Conservation (phyloP, 257 asterid genomes). For the Buddleja alternifolia region DNA sequence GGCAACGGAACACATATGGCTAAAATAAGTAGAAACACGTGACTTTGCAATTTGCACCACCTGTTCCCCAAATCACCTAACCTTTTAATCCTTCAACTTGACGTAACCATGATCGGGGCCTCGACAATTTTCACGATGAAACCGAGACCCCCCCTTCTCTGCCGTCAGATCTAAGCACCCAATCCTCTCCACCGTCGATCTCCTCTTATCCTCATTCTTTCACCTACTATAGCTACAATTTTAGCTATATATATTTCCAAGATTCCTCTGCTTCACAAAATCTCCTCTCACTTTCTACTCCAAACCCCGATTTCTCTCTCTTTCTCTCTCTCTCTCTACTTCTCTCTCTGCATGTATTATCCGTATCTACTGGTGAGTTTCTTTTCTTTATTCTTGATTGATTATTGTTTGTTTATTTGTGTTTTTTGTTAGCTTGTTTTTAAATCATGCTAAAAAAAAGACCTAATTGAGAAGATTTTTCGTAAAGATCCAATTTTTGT, state of each 20-base stretch:
- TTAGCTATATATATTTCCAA: slow-evolving; percentile 20
- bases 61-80: slow-evolving; percentile 13
- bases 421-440: not conserved
- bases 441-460: not conserved
- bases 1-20: not conserved
- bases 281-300: slow-evolving; percentile 33
- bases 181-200: slow-evolving; percentile 32
- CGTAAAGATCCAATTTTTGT: not conserved
- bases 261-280: slow-evolving; percentile 21
- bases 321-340: not conserved
- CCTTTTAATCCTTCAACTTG: not conserved
- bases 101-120: not conserved
- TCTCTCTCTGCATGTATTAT: not conserved
- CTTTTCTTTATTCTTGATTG: not conserved
- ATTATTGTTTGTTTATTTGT: not conserved
- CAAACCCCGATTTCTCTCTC: slow-evolving; percentile 10
- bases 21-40: slow-evolving; percentile 29
- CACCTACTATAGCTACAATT: slow-evolving; percentile 33
- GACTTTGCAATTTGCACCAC: slow-evolving; percentile 17
- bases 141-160: slow-evolving; percentile 33
- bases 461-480: too few species aligned
- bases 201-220: slow-evolving; percentile 49
- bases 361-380: slow-evolving; percentile 6
- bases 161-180: slow-evolving; percentile 43
- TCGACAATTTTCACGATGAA: slow-evolving; percentile 30